Conservation (phyloP, 2,329 filamentous ascomycete genomes). For the Calonectria hongkongensis region DNA sequence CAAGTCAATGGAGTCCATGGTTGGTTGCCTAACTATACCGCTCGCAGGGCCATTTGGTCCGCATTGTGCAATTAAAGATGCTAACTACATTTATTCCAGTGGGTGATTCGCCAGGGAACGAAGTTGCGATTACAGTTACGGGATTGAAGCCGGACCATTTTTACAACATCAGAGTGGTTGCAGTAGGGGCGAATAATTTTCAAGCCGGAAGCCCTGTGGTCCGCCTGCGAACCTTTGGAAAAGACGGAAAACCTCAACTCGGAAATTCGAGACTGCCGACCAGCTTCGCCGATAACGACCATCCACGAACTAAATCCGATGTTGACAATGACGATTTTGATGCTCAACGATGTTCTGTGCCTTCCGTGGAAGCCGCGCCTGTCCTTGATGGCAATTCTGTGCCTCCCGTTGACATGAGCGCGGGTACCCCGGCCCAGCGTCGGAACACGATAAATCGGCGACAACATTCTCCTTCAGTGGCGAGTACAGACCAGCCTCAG, state of each 20-base stretch:
- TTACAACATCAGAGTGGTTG: constrained; percentile 95
- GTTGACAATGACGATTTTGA: constrained; percentile 69
- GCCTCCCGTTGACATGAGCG: constrained; percentile 77
- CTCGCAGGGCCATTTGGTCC: constrained; percentile 18
- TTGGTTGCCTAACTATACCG: constrained; percentile 64
- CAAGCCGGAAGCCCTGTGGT: constrained; percentile 91
- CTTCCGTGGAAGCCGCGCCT: constrained; percentile 76
- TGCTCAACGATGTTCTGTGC: constrained; percentile 69
- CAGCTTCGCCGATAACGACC: constrained; percentile 73
- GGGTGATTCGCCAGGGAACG: constrained; percentile 81
- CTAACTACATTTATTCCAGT: constrained; percentile 69
- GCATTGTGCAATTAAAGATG: constrained; percentile 12
- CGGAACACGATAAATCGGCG: constrained; percentile 81
- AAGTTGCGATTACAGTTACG: constrained; percentile 86
- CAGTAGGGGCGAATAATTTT: constrained; percentile 93
- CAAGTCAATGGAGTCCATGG: constrained; percentile 95
- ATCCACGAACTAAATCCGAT: constrained; percentile 60
- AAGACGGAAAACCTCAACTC: constrained; percentile 77
- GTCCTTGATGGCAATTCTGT: constrained; percentile 76
- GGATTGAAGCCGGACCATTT: constrained; percentile 90
- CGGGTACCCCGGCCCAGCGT: constrained; percentile 65
- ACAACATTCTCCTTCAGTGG: constrained; percentile 83
- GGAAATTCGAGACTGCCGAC: constrained; percentile 74
- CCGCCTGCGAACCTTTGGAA: constrained; percentile 85
- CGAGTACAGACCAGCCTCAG: constrained; percentile 71